phyloP scores from a whole-genome alignment of 2,329 filamentous ascomycete species.

The Eutypa lata region DNA sequence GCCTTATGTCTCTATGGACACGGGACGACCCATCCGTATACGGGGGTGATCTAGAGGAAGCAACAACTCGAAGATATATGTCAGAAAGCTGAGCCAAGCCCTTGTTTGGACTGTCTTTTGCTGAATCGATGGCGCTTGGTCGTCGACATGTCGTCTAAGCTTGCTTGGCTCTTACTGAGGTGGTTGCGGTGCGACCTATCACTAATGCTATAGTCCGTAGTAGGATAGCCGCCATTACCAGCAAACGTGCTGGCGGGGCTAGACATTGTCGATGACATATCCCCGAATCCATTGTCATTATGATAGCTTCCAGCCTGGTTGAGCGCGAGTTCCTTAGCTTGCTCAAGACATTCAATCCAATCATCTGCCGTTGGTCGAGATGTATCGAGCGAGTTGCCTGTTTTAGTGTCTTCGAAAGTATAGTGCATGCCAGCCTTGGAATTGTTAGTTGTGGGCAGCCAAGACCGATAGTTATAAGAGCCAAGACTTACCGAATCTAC shows the following conservation, averaged over 20 bases:
- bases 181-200: slow-evolving; percentile 56
- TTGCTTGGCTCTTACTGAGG: slow-evolving; percentile 57
- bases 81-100: slow-evolving; percentile 84
- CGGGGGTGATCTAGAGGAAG: slow-evolving; percentile 7
- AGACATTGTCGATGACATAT: slow-evolving; percentile 68
- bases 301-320: slow-evolving; percentile 64
- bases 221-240: slow-evolving; percentile 47
- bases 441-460: slow-evolving; percentile 13
- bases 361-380: slow-evolving; percentile 72
- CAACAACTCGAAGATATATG: slow-evolving; percentile 3
- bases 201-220: slow-evolving; percentile 45
- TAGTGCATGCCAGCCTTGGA: slow-evolving; percentile 80
- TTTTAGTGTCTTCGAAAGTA: slow-evolving; percentile 90
- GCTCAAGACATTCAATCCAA: slow-evolving; percentile 87
- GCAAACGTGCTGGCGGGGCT: slow-evolving; percentile 75
- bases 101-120: slow-evolving; percentile 90
- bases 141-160: slow-evolving; percentile 45
- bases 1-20: slow-evolving; percentile 6
- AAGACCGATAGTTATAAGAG: slow-evolving; percentile 5
- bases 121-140: slow-evolving; percentile 71
- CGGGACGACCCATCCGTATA: slow-evolving; percentile 8
- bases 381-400: slow-evolving; percentile 52
- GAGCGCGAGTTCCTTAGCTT: slow-evolving; percentile 78
- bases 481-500: slow-evolving; percentile 79
- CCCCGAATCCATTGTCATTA: slow-evolving; percentile 63